These are phyloP conservation scores for Pichia scutulata DNA, from an alignment of 805 yeast species.

Conservation along the genomic window DNA sequence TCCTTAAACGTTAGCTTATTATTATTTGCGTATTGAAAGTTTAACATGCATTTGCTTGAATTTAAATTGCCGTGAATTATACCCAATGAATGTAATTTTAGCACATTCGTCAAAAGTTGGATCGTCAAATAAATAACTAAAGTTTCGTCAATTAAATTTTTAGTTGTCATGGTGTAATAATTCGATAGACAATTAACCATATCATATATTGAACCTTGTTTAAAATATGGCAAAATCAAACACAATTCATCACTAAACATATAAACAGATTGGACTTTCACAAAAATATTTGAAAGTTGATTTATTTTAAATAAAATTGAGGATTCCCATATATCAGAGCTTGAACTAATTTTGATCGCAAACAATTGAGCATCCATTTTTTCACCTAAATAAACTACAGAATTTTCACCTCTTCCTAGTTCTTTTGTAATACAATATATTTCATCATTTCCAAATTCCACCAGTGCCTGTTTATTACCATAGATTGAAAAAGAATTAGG, in stretches of 20 bases:
- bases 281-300: conserved; percentile 26
- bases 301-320: conserved; percentile 59
- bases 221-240: conserved; percentile 52
- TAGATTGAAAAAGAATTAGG: conserved; percentile 18
- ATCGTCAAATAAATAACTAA: conserved; percentile 55
- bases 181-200: conserved; percentile 42
- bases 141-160: conserved; percentile 45
- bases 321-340: conserved; percentile 74
- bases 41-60: conserved; percentile 79
- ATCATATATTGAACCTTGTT: conserved; percentile 70
- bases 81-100: conserved; percentile 52
- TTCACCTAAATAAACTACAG: conserved; percentile 67
- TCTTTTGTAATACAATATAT: conserved; percentile 43
- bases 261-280: conserved; percentile 45
- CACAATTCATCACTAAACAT: conserved; percentile 61
- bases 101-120: conserved; percentile 54
- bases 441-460: conserved; percentile 35
- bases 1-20: conserved; percentile 17
- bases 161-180: conserved; percentile 16
- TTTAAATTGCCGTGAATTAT: conserved; percentile 81
- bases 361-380: conserved; percentile 43
- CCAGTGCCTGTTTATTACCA: conserved; percentile 32
- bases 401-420: conserved; percentile 78
- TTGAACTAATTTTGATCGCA: conserved; percentile 69
- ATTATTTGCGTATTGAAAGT: conserved; percentile 29